These are phyloP conservation scores for Ambrosia hybrid DNA, from an alignment of 140 eudicot species.

Conservation along the genomic window DNA sequence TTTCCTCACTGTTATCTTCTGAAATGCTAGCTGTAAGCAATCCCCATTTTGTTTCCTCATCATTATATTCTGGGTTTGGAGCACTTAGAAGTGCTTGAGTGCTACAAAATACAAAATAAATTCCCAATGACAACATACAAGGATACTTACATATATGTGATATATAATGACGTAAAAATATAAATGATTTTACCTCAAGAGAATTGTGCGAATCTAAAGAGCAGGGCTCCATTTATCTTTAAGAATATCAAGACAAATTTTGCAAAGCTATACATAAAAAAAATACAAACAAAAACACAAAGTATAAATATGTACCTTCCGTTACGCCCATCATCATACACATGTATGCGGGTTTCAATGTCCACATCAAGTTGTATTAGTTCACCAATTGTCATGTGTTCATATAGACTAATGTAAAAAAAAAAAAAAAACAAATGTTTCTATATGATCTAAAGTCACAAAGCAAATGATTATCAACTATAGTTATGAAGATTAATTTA, in stretches of 20 bases:
- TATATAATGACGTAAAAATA: not conserved
- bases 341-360: slow-evolving; percentile 66
- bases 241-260: slow-evolving; percentile 97
- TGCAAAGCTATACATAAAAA: slow-evolving; percentile 65
- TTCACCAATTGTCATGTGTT: slow-evolving; percentile 14
- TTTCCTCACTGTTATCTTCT: slow-evolving; percentile 96
- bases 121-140: not conserved
- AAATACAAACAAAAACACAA: not conserved
- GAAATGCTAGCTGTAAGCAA: slow-evolving; percentile 97
- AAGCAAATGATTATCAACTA: not conserved
- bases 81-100: slow-evolving; percentile 93
- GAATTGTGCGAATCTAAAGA: slow-evolving; percentile 93
- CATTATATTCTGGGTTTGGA: slow-evolving; percentile 61
- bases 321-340: slow-evolving; percentile 68
- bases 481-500: too few species aligned
- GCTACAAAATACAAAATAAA: slow-evolving; percentile 26
- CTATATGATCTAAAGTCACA: not conserved
- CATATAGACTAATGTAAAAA: not conserved
- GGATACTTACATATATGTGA: not conserved
- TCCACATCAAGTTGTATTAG: slow-evolving; percentile 72
- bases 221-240: slow-evolving; percentile 99
- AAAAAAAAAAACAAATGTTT: not conserved
- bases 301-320: slow-evolving; percentile 50
- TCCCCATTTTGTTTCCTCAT: slow-evolving; percentile 77
- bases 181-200: slow-evolving; percentile 57